These are phyloP conservation scores for Debaryomyces subglobosus DNA, from an alignment of 1,139 yeast species.

Conservation along the genomic window DNA sequence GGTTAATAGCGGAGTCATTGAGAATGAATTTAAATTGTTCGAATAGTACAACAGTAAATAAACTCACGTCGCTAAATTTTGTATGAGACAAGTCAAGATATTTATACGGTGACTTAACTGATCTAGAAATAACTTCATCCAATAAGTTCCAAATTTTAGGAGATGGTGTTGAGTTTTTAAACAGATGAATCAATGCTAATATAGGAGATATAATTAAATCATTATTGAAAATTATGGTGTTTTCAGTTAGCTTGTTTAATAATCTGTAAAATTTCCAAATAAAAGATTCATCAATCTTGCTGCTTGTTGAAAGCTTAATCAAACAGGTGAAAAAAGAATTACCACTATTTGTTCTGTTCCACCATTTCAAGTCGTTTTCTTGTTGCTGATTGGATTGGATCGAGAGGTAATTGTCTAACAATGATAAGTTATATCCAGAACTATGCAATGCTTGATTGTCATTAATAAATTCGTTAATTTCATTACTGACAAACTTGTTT, in stretches of 20 bases:
- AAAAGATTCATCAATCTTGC: conserved; percentile 20
- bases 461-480: conserved; percentile 23
- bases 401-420: conserved; percentile 50
- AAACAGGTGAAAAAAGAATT: conserved; percentile 64
- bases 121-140: conserved; percentile 74
- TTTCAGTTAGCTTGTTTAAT: conserved; percentile 25
- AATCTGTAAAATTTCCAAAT: conserved; percentile 27
- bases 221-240: conserved; percentile 47
- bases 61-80: conserved; percentile 51
- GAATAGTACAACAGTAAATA: conserved; percentile 63
- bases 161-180: conserved; percentile 20
- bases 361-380: conserved; percentile 52
- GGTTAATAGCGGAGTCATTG: conserved; percentile 25
- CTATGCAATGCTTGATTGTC: conserved; percentile 24
- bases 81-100: conserved; percentile 68
- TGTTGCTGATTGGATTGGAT: conserved; percentile 41
- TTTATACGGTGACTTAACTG: conserved; percentile 76
- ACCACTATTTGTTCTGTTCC: conserved; percentile 59
- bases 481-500: conserved; percentile 22
- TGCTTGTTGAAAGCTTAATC: conserved; percentile 46
- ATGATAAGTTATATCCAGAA: conserved; percentile 53
- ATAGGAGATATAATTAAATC: conserved; percentile 49
- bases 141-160: conserved; percentile 54
- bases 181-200: conserved; percentile 43
- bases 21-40: conserved; percentile 72